Conservation (phyloP, 805 yeast species). For the Hanseniaspora mollemarum region DNA sequence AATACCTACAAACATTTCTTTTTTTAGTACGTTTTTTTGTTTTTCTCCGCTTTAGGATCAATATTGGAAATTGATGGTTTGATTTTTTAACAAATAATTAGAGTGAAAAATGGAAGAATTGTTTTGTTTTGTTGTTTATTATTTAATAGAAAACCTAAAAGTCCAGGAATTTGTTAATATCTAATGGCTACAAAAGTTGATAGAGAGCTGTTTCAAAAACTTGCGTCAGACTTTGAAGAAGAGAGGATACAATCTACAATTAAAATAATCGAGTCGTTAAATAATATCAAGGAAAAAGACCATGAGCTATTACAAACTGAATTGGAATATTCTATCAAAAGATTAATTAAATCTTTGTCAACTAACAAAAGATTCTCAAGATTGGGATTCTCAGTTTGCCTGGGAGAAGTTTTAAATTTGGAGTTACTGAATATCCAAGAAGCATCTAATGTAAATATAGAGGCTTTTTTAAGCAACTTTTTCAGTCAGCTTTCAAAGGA, state of each 20-base stretch:
- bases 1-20: background rate
- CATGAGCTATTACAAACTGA: slow-evolving; percentile 33
- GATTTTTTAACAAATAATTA: too few relatives aligned
- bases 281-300: slow-evolving; percentile 30
- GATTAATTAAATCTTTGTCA: slow-evolving; percentile 70
- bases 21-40: background rate
- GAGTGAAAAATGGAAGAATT: too few relatives aligned
- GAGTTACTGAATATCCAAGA: slow-evolving; percentile 23
- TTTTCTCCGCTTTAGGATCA: background rate
- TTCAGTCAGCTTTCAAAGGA: slow-evolving; percentile 21
- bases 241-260: slow-evolving; percentile 69
- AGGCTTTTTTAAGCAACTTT: slow-evolving; percentile 23
- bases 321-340: slow-evolving; percentile 69
- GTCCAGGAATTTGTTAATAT: slow-evolving; percentile 9
- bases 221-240: slow-evolving; percentile 63
- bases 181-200: slow-evolving; percentile 34
- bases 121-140: too few relatives aligned
- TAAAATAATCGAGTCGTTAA: slow-evolving; percentile 49
- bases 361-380: slow-evolving; percentile 77
- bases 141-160: too few relatives aligned
- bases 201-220: slow-evolving; percentile 62
- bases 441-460: slow-evolving; percentile 3
- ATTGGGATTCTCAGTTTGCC: slow-evolving; percentile 77
- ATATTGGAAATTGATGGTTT: too few relatives aligned
- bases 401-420: slow-evolving; percentile 51